Conservation (phyloP, 2,329 filamentous ascomycete species). For the Alternaria arborescens region DNA sequence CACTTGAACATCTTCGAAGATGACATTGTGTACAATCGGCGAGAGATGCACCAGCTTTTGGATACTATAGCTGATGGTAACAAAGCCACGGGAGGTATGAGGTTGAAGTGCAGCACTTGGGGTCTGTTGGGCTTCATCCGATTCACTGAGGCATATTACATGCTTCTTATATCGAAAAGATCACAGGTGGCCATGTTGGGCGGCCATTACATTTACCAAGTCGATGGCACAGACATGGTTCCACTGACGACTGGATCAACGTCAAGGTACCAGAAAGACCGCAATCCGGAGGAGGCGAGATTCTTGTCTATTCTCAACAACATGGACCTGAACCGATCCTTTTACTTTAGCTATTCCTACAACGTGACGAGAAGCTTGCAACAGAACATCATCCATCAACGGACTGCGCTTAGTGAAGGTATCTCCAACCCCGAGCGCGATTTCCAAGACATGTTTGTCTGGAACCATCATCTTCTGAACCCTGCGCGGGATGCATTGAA, state of each 20-base stretch:
- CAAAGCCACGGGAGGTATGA: conserved; percentile 86
- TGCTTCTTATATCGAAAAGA: conserved; percentile 95
- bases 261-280: conserved; percentile 76
- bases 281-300: conserved; percentile 86
- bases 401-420: conserved; percentile 73
- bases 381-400: conserved; percentile 86
- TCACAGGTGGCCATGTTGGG: conserved; percentile 96
- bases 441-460: conserved; percentile 96
- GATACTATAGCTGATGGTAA: conserved; percentile 97
- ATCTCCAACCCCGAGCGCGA: conserved; percentile 68
- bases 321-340: conserved; percentile 86
- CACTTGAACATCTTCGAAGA: conserved; percentile 90
- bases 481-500: conserved; percentile 75
- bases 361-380: conserved; percentile 93
- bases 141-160: conserved; percentile 96
- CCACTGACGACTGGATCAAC: conserved; percentile 77
- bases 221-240: conserved; percentile 91
- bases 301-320: conserved; percentile 91
- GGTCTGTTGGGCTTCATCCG: conserved; percentile 93
- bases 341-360: conserved; percentile 99
- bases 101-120: conserved; percentile 89
- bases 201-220: conserved; percentile 93
- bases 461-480: conserved; percentile 89
- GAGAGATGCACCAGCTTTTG: conserved; percentile 91
- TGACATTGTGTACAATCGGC: conserved; percentile 90